Base-by-base conservation (phyloP, 1,139 yeast species). In the Blastobotrys ciferrii region DNA sequence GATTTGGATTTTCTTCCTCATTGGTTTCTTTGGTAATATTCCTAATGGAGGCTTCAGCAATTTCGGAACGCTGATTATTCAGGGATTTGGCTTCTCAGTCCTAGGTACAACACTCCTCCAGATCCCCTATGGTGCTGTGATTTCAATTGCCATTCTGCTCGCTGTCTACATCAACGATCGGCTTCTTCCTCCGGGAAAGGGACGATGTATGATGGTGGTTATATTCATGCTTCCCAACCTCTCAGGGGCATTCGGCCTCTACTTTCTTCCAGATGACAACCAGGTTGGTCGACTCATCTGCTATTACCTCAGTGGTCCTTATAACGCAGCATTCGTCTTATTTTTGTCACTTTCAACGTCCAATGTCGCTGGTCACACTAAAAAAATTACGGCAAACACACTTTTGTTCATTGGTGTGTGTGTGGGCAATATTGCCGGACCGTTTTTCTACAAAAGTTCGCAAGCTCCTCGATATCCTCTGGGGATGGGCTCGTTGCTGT, bases 341-440 rank as follows among this genome's bases (percentile, higher is more conserved):
- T 59, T 74, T 37, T 68, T 79, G 53, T 67, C 80, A 4, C 63
- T 72, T 48, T 66, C 76, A 43, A 68, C 78, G 36, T 72, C 78
- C n/a, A 80, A 80, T 57, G 71, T 74, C 32, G 78, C 81, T 12
- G 84, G 84, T 25, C 77, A 77, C 52, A 78, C 84, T 31, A 80
- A 79, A 61, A 77, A 74, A 58, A 67, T 66, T 43, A 73, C 77
- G 37, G 71, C 72, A 45, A 64, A 59, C 49, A 66, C 69, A 2
- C 42, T 74, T 65, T 56, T 77, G 49, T 72, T 79, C 50, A 62
- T 80, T 48, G 80, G 77, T 1, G 77, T 76, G 59, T 77, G 81
- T 57, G 76, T 75, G 33, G 84, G 84, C 37, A 78, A 78, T 58
- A 67, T 79, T 48, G 67, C 72, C 42, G 83, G 83, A 4, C 78